A percentile compares a stretch with the other conserved stretches of the same genome.
Evolutionary conservation across 1,139 yeast genomes (phyloP).

Genomic region (Magnusiomyces fungicola): DNA sequence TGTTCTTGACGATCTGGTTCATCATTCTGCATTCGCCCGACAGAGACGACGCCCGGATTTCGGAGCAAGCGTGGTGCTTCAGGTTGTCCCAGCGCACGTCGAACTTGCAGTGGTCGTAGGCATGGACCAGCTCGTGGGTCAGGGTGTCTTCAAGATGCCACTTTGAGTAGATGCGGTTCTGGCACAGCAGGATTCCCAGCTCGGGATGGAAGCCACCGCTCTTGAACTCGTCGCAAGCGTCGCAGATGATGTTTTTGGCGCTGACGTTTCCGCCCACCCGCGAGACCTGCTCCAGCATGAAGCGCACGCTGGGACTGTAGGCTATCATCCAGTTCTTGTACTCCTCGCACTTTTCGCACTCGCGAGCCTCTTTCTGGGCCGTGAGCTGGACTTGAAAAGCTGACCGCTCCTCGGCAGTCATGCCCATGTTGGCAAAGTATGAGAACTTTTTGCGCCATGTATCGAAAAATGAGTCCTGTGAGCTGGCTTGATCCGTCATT

Average conservation of each 20-base stretch:
- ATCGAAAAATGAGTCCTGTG: slow-evolving; percentile 44
- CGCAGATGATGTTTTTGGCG: slow-evolving; percentile 59
- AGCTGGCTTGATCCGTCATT: neutral
- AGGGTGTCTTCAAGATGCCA: slow-evolving; percentile 86
- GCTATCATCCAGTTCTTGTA: slow-evolving; percentile 71
- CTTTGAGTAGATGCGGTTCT: slow-evolving; percentile 69
- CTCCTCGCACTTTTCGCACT: slow-evolving; percentile 64
- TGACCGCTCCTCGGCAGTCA: slow-evolving; percentile 45
- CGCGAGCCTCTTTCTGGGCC: slow-evolving; percentile 39
- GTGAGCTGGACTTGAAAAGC: slow-evolving; percentile 51
- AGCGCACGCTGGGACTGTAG: slow-evolving; percentile 71
- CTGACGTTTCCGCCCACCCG: slow-evolving; percentile 54
- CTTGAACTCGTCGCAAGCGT: slow-evolving; percentile 74
- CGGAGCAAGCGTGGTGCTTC: slow-evolving; percentile 94
- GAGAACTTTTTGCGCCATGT: slow-evolving; percentile 77
- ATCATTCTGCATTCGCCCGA: slow-evolving; percentile 94
- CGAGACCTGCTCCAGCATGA: slow-evolving; percentile 78
- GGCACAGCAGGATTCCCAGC: slow-evolving; percentile 77
- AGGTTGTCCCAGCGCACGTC: slow-evolving; percentile 76
- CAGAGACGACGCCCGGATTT: slow-evolving; percentile 83
- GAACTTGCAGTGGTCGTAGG: slow-evolving; percentile 84
- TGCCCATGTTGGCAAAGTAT: slow-evolving; percentile 67
- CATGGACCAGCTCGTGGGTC: slow-evolving; percentile 90
- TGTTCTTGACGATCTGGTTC: slow-evolving; percentile 64
- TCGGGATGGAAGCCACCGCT: slow-evolving; percentile 95